Evolutionary conservation across 257 asterid genomes (phyloP).

Genomic region (Nicotiana knightiana): DNA sequence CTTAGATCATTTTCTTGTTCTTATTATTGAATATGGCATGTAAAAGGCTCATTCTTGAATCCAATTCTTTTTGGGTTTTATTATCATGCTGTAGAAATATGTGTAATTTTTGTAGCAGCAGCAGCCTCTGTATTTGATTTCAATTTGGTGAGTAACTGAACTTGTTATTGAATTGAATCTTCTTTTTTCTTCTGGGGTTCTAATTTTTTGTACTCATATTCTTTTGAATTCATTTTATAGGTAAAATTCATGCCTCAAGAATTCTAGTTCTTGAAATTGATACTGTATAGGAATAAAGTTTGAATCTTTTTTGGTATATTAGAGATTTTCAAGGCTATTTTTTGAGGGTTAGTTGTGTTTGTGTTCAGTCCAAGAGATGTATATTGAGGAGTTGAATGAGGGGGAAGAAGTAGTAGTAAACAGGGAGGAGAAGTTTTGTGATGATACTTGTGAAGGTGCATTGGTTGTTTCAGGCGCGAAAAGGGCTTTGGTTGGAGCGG

Average conservation of each 20-base stretch:
- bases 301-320: background rate
- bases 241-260: background rate
- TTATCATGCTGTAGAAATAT: constrained; percentile 13
- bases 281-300: constrained; percentile 9
- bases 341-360: constrained; percentile 9
- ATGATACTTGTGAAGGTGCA: constrained; percentile 31
- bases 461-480: constrained; percentile 59
- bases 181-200: background rate
- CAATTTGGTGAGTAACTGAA: background rate
- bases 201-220: background rate
- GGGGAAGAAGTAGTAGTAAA: constrained; percentile 53
- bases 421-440: constrained; percentile 32
- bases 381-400: constrained; percentile 57
- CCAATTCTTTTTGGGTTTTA: constrained; percentile 23
- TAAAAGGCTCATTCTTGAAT: constrained; percentile 22
- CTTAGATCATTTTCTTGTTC: background rate
- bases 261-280: background rate
- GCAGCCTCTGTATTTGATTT: constrained; percentile 11
- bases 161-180: background rate
- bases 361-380: constrained; percentile 27
- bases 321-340: background rate
- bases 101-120: constrained; percentile 19
- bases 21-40: background rate
- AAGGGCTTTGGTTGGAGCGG: constrained; percentile 81
- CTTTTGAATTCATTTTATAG: background rate